Evolutionary conservation across 805 yeast species (phyloP).

Genomic region (Priceomyces fermenticarens): DNA sequence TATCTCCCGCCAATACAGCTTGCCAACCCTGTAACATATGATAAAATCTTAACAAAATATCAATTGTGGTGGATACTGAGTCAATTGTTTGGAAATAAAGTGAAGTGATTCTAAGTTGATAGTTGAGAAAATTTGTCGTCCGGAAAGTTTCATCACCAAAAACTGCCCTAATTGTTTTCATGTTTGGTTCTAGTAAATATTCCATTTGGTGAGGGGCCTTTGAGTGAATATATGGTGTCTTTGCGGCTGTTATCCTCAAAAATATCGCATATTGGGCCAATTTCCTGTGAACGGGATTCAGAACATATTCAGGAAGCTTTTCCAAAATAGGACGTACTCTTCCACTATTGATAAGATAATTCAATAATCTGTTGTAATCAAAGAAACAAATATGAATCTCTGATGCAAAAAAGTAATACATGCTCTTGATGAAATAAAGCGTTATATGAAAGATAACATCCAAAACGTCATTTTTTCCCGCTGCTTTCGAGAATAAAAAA

Average conservation of each 20-base stretch:
- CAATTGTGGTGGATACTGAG: constrained; percentile 6
- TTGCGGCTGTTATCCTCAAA: constrained; percentile 24
- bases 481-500: constrained; percentile 12
- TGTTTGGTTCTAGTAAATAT: constrained; percentile 23
- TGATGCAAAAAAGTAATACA: constrained; percentile 16
- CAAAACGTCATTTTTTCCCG: constrained; percentile 16
- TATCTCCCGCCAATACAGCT: constrained; percentile 6
- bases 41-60: constrained; percentile 16
- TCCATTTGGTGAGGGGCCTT: constrained; percentile 24
- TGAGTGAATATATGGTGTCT: constrained; percentile 24
- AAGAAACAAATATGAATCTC: constrained; percentile 21
- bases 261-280: constrained; percentile 24
- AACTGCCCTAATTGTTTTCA: constrained; percentile 12
- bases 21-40: constrained; percentile 13
- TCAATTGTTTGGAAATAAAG: constrained; percentile 18
- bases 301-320: constrained; percentile 8
- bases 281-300: constrained; percentile 12
- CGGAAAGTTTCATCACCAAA: constrained; percentile 11
- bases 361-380: constrained; percentile 25
- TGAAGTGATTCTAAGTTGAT: constrained; percentile 13
- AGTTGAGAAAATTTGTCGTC: constrained; percentile 8
- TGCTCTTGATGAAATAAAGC: constrained; percentile 23
- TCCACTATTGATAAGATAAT: constrained; percentile 15
- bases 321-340: constrained; percentile 15
- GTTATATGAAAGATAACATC: constrained; percentile 22